These are phyloP conservation scores for Domatiomyces catenatus DNA, from an alignment of 2,329 filamentous ascomycete species.

Conservation along the genomic window DNA sequence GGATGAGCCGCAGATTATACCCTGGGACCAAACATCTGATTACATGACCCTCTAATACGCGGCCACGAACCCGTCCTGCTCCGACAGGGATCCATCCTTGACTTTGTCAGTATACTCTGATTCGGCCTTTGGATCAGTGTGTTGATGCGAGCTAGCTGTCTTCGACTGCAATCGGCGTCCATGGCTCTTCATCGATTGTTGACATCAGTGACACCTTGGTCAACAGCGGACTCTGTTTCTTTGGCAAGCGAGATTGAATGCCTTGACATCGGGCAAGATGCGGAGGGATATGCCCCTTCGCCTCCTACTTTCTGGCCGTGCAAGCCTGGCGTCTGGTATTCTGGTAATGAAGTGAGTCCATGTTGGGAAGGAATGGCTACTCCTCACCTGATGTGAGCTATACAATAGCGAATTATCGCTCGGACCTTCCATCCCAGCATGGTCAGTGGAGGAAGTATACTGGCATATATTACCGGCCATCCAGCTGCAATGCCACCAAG, in stretches of 20 bases:
- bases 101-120: not conserved
- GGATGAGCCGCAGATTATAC: not conserved
- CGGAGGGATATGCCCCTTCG: not conserved
- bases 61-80: not conserved
- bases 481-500: too few species aligned
- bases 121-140: not conserved
- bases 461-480: not conserved
- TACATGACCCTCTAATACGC: not conserved
- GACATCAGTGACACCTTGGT: not conserved
- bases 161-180: not conserved
- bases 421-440: not conserved
- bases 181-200: not conserved
- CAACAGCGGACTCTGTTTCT: not conserved
- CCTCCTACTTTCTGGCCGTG: not conserved
- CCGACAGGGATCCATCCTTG: not conserved
- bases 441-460: too few species aligned
- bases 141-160: not conserved
- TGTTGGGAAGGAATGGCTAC: not conserved
- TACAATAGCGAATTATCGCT: not conserved
- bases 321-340: not conserved
- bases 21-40: not conserved
- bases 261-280: not conserved
- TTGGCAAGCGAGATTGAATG: not conserved
- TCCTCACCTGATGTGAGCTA: not conserved
- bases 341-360: not conserved